These are phyloP conservation scores for Nakaseomyces nivariensis DNA, from an alignment of 1,139 yeast species.

Conservation along the genomic window DNA sequence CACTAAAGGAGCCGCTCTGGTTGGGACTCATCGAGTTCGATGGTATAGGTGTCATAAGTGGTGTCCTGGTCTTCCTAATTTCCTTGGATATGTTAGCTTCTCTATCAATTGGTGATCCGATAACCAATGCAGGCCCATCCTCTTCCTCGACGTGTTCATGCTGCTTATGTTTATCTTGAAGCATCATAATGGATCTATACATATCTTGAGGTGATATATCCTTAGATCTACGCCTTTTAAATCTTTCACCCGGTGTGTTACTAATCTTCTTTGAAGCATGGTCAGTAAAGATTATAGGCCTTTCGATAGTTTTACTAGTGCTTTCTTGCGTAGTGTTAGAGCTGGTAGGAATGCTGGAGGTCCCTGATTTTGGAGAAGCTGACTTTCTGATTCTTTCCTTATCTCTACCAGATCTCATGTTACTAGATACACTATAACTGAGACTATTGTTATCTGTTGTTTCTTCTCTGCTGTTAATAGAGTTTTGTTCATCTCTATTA, in stretches of 20 bases:
- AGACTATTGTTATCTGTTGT: neutral
- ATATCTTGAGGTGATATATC: slow-evolving; percentile 75
- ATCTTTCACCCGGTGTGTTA: slow-evolving; percentile 12
- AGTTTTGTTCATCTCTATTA: slow-evolving; percentile 25
- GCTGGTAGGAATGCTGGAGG: neutral
- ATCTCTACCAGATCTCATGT: neutral
- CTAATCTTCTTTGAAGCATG: neutral
- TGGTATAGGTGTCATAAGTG: neutral
- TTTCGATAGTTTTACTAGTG: neutral
- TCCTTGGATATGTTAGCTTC: neutral
- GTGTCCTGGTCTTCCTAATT: neutral
- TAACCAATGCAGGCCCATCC: slow-evolving; percentile 74
- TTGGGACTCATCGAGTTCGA: neutral
- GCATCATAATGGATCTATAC: slow-evolving; percentile 71
- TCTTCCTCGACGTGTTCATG: slow-evolving; percentile 33
- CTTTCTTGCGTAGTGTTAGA: neutral
- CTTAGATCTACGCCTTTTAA: slow-evolving; percentile 31
- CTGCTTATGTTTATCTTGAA: slow-evolving; percentile 41
- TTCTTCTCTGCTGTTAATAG: neutral
- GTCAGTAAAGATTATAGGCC: neutral
- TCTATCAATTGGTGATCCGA: slow-evolving; percentile 48
- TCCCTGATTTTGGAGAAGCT: neutral
- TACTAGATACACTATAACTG: neutral
- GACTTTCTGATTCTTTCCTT: neutral
- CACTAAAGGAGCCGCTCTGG: neutral